phyloP scores from a whole-genome alignment of 495 filamentous ascomycete species.

The Neurospora sp. region DNA sequence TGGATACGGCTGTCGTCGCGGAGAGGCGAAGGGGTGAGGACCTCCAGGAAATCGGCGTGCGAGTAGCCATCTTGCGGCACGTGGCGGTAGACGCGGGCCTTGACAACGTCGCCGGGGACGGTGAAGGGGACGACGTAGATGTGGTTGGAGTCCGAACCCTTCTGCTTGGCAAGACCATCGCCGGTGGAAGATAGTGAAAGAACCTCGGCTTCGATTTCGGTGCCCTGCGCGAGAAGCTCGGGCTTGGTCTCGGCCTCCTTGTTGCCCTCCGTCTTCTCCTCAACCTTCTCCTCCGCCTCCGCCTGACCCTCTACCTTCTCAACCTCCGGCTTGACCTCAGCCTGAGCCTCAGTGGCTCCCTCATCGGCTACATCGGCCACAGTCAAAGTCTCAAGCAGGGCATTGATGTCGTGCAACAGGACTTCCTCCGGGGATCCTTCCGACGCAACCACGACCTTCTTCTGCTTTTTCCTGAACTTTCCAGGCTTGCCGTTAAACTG shows the following conservation, averaged over 20 bases:
- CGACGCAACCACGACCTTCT: constrained; percentile 7
- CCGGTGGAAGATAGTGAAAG: constrained; percentile 77
- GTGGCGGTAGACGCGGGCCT: constrained; percentile 69
- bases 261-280: neutral
- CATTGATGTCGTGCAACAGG: constrained; percentile 57
- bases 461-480: constrained; percentile 13
- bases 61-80: constrained; percentile 50
- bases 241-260: constrained; percentile 6
- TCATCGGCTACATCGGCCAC: constrained; percentile 23
- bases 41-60: constrained; percentile 68
- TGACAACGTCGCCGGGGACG: constrained; percentile 71
- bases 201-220: constrained; percentile 71
- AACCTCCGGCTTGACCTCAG: constrained; percentile 1
- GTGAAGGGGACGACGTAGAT: constrained; percentile 83
- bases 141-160: constrained; percentile 52
- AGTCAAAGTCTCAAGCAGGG: constrained; percentile 47
- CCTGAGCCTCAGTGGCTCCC: constrained; percentile 4
- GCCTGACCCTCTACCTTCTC: neutral
- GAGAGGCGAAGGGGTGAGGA: constrained; percentile 59
- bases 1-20: constrained; percentile 66
- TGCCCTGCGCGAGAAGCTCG: constrained; percentile 48
- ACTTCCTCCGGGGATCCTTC: constrained; percentile 60
- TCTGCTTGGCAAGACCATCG: constrained; percentile 65
- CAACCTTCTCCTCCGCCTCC: neutral
- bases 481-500: constrained; percentile 6